A percentile compares a stretch with the other conserved stretches of the same genome.
Conservation (phyloP, 1,139 yeast genomes). For the Hansenula lynferdii region DNA sequence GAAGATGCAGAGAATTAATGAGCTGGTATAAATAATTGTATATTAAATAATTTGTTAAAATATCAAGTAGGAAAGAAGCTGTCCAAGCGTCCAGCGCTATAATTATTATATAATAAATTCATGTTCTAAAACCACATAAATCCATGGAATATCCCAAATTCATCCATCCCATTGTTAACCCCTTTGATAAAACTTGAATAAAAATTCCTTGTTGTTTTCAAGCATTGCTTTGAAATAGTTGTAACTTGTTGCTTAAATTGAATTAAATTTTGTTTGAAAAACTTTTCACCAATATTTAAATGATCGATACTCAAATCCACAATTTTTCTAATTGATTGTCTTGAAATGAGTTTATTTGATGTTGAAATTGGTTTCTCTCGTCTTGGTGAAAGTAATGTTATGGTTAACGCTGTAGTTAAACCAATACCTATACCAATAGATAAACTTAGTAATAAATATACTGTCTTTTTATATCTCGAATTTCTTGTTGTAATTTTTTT, state of each 20-base stretch:
- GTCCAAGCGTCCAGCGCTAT: no score
- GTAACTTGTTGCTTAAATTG: constrained; percentile 7
- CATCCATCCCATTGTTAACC: no score
- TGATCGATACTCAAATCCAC: background rate
- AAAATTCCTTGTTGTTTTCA: constrained; percentile 9
- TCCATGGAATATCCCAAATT: no score
- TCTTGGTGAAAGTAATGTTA: constrained; percentile 6
- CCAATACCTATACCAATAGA: constrained; percentile 19
- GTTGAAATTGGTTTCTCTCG: background rate
- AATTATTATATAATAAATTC: no score
- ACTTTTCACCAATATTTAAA: background rate
- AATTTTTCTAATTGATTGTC: background rate
- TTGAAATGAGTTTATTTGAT: background rate
- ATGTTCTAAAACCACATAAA: no score
- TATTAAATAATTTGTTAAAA: background rate
- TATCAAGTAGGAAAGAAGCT: no score
- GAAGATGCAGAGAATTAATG: constrained; percentile 2
- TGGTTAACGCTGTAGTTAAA: constrained; percentile 14
- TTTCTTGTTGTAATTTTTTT: constrained; percentile 12
- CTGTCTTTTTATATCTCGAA: constrained; percentile 4
- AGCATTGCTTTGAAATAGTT: no score
- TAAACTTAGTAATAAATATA: constrained; percentile 13
- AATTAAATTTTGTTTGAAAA: constrained; percentile 3
- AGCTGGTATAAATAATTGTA: background rate
- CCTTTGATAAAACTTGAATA: constrained; percentile 5